These are phyloP conservation scores for Neurospora tetraspora DNA, from an alignment of 495 filamentous ascomycete genomes.

Conservation along the genomic window DNA sequence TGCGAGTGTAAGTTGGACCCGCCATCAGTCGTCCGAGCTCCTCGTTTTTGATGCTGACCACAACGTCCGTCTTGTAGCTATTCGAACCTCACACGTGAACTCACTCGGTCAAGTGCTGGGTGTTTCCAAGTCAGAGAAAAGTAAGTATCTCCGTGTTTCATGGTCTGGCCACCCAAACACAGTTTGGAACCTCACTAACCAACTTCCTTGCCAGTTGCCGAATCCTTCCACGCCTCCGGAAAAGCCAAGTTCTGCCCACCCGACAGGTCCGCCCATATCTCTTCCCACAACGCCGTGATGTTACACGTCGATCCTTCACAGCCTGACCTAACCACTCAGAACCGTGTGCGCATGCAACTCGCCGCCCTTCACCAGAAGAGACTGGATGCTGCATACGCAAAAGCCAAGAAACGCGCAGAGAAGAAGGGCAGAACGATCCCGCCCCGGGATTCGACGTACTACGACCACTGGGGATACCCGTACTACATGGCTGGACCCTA, in stretches of 20 bases:
- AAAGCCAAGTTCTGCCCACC: constrained; percentile 43
- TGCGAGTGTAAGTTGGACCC: constrained; percentile 47
- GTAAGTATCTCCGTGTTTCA: constrained; percentile 9
- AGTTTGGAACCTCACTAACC: constrained; percentile 11
- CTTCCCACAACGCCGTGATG: constrained; percentile 50
- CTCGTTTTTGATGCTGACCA: background rate
- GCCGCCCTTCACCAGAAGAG: constrained; percentile 33
- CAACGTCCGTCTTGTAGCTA: constrained; percentile 26
- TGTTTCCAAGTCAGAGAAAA: constrained; percentile 35
- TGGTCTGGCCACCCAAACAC: background rate
- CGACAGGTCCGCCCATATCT: constrained; percentile 59
- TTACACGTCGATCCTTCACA: constrained; percentile 31
- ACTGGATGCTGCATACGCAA: constrained; percentile 53
- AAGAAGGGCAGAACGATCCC: constrained; percentile 48
- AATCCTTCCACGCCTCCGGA: constrained; percentile 45
- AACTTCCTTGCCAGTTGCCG: constrained; percentile 32
- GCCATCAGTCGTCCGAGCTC: background rate
- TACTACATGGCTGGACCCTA: constrained; percentile 32
- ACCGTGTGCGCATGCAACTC: constrained; percentile 43
- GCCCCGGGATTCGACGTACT: constrained; percentile 35
- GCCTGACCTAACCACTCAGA: constrained; percentile 29
- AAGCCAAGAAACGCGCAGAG: constrained; percentile 48
- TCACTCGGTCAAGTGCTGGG: constrained; percentile 28
- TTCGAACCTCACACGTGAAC: constrained; percentile 52
- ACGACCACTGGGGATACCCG: constrained; percentile 44